Evolutionary conservation across 345 rosid genomes (phyloP), one percentile per base, ranked within the genome.

Genomic region (Aquilaria sinensis): DNA sequence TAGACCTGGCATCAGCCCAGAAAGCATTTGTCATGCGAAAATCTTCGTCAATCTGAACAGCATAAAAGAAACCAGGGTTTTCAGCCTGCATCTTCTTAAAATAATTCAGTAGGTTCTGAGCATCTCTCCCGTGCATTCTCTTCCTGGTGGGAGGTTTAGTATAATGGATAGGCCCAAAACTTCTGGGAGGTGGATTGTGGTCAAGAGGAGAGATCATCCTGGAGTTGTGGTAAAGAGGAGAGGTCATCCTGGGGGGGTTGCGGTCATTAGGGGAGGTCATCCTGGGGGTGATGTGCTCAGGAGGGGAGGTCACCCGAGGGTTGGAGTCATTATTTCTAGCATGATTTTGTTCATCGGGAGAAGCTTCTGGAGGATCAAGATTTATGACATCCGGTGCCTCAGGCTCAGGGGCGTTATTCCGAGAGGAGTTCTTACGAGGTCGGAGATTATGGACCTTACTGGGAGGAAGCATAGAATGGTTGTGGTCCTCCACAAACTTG

Each of bases 1-100:
- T 80, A 61, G 90, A 85, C 70, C 85, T 78, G 52, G 90, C 90
- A 80, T 82, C 87, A 45, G 87, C 81, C 90, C 90, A 85, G 53
- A 85, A 85, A 62, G 80, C 85, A 80, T 82, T 85, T 43, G 81
- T 82, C 87, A 85, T 82, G 64, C 76, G 75, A 50, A 82, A 78
- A 50, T 82, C 83, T 57, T 78, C 85, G 67, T 85, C 87, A 41
- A 82, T 87, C 66, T 82, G 90, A 67, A 85, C 76, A 41, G 87
- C 87, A 76, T 85, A 85, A 66, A 64, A 85, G 68, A 85, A 85
- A 51, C 90, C 85, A 2, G 87, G 84, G 74, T 78, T 85, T 77
- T 82, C 78, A 2, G 82, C 77, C 69, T 85, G 90, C 90, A 80
- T 78, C 69, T 78, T 82, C 74, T 74, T 79, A 66, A 85, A 85